Conservation (phyloP, 768 basidiomycete species). For the Boletus pseudopeckii region DNA sequence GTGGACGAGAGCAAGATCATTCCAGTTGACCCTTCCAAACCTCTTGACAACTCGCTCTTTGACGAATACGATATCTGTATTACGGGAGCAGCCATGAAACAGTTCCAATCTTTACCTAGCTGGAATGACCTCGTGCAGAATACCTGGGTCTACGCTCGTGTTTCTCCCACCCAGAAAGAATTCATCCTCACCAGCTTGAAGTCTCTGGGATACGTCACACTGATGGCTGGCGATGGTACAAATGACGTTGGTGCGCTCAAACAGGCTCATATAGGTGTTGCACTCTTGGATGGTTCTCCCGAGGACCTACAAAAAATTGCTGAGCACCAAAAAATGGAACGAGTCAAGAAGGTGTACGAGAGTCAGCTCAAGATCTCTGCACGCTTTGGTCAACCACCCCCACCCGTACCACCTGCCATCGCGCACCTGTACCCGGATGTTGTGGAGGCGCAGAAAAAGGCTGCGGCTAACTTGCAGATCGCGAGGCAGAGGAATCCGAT, state of each 20-base stretch:
- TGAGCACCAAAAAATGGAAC: constrained; percentile 83
- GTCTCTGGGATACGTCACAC: constrained; percentile 82
- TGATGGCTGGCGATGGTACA: constrained; percentile 99
- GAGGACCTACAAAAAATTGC: constrained; percentile 94
- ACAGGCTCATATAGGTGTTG: constrained; percentile 96
- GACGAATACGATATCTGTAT: constrained; percentile 93
- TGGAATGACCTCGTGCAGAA: constrained; percentile 87
- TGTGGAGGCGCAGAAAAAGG: constrained; percentile 84
- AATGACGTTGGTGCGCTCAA: constrained; percentile 99
- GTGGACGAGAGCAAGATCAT: constrained; percentile 92
- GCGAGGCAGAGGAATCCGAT: constrained; percentile 83
- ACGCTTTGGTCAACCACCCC: constrained; percentile 90
- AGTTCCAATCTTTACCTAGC: constrained; percentile 66
- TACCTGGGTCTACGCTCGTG: constrained; percentile 98
- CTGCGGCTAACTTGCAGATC: constrained; percentile 55
- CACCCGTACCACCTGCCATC: constrained; percentile 86
- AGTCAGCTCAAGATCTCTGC: constrained; percentile 88
- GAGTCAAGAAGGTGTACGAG: constrained; percentile 96
- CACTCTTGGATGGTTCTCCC: constrained; percentile 83
- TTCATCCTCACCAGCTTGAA: constrained; percentile 89
- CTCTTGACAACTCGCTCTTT: constrained; percentile 75
- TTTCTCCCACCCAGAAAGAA: constrained; percentile 95
- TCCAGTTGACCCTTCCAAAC: constrained; percentile 74
- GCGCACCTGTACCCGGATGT: constrained; percentile 87
- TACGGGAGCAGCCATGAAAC: constrained; percentile 90